A percentile compares a stretch with the other conserved stretches of the same genome.
Evolutionary conservation across 2,329 filamentous ascomycete species (phyloP).

Genomic region (Arthroderma sp.): DNA sequence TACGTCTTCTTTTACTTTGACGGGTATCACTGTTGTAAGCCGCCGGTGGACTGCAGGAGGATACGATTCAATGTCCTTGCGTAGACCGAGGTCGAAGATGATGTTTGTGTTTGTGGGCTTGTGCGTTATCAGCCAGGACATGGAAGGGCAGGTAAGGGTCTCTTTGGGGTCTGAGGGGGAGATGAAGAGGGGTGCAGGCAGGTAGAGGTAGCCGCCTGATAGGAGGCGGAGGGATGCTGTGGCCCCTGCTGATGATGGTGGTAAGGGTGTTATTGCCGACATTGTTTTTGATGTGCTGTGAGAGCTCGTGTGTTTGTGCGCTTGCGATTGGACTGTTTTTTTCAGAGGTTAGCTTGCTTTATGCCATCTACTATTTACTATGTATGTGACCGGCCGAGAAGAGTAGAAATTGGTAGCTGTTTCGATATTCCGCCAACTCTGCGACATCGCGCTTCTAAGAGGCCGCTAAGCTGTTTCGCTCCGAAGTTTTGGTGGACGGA

Average conservation of each 20-base stretch:
- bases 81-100: slow-evolving; percentile 22
- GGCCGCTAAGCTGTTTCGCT: no score
- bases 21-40: slow-evolving; percentile 1
- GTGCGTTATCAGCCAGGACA: slow-evolving; percentile 6
- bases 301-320: no score
- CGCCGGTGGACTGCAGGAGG: slow-evolving; percentile 13
- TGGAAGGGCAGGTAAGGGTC: slow-evolving; percentile 2
- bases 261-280: neutral
- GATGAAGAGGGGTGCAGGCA: slow-evolving; percentile 2
- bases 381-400: no score
- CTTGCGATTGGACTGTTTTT: no score
- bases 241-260: neutral
- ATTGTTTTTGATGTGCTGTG: no score
- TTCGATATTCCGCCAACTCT: no score
- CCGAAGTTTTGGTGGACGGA: no score
- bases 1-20: slow-evolving; percentile 15
- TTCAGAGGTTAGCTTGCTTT: no score
- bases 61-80: slow-evolving; percentile 19
- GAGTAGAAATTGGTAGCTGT: no score
- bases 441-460: no score
- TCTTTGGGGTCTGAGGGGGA: neutral
- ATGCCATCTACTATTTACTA: no score
- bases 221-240: neutral
- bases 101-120: slow-evolving; percentile 7
- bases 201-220: slow-evolving; percentile 4